Evolutionary conservation across 2,329 filamentous ascomycete genomes (phyloP), one percentile per base, ranked within the genome.

Genomic region (Stagonosporopsis cucurbitacearum): DNA sequence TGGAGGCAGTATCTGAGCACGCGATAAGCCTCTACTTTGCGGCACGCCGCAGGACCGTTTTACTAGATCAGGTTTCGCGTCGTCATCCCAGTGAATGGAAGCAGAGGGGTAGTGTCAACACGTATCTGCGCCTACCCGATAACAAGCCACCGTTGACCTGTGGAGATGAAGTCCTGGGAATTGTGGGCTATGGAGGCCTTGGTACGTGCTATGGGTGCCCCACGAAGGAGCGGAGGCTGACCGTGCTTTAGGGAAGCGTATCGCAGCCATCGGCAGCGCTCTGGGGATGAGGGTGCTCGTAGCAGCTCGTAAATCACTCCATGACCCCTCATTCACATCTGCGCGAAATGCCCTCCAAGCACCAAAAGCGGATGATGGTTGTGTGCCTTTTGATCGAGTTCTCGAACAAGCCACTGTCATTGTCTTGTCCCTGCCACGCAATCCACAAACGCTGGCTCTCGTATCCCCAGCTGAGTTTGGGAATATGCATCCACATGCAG

Each of bases 1-100:
- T 80, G 41, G 76, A 80, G 42, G 69, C 78, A 40, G 80, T 82
- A 9, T 75, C 75, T 26, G 81, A 83, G 64, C 81, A 83, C 72
- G 80, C 80, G 11, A 75, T 83, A 36, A 79, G 76, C 39, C 63
- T 83, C 53, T 82, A 81, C 64, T 81, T 80, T 60, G 78, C 79
- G 5, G 68, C 79, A 6, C 72, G 80, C 46, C 71, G 79, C 50
- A 73, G 72, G 51, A 72, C 80, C 11, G 64, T 79, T 22, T 63
- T 71, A 58, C 55, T 73, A 32, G 63, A 73, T 50, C 52, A 57
- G 45, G 33, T 66, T 48, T 67, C 61, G 25, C 57, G 68, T 44
- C 45, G 58, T 25, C 63, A 64, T 44, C 72, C 72, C 20, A 72
- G 70, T 54, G 73, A 75, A 36, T 83, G 81, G 81, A 66, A 69